Conservation (phyloP, 1,284 basidiomycete genomes). For the Melampsora larici-populina region DNA sequence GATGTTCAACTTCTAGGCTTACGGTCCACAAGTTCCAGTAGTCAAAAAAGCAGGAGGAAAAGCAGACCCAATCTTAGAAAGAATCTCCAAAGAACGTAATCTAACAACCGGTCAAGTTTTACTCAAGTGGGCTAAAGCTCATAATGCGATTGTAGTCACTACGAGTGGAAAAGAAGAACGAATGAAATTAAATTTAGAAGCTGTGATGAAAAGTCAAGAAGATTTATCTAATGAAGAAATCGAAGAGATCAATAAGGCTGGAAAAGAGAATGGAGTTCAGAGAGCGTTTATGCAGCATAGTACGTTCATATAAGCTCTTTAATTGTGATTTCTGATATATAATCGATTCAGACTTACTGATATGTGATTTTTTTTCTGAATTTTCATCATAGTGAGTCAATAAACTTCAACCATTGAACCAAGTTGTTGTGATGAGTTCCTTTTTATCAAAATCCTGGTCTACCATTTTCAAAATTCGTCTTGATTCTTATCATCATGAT, state of each 20-base stretch:
- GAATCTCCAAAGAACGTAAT: slow-evolving; percentile 1
- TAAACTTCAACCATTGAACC: too few relatives aligned
- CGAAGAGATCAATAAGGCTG: slow-evolving; percentile 24
- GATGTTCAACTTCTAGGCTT: slow-evolving; percentile 7
- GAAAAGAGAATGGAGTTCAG: slow-evolving; percentile 24
- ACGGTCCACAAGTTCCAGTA: slow-evolving; percentile 25
- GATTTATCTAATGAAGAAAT: slow-evolving; percentile 14
- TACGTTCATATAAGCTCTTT: not conserved
- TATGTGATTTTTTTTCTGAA: too few relatives aligned
- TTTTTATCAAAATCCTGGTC: too few relatives aligned
- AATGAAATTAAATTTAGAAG: slow-evolving; percentile 20
- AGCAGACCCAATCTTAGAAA: slow-evolving; percentile 20
- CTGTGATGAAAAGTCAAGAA: not conserved
- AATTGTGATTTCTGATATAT: too few relatives aligned
- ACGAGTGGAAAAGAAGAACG: slow-evolving; percentile 18
- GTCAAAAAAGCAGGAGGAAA: slow-evolving; percentile 25
- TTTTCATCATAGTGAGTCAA: too few relatives aligned
- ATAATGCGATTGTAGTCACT: slow-evolving; percentile 11
- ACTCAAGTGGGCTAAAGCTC: slow-evolving; percentile 32
- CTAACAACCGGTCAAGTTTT: slow-evolving; percentile 20
- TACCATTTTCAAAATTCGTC: too few relatives aligned
- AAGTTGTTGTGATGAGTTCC: too few relatives aligned
- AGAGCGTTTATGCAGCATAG: slow-evolving; percentile 25
- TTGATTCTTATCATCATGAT: too few relatives aligned
- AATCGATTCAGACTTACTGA: too few relatives aligned